Percentiles rank a stretch among this genome's conserved stretches.
phyloP scores from a whole-genome alignment of 345 rosid species.

The Gossypium arboreum region DNA sequence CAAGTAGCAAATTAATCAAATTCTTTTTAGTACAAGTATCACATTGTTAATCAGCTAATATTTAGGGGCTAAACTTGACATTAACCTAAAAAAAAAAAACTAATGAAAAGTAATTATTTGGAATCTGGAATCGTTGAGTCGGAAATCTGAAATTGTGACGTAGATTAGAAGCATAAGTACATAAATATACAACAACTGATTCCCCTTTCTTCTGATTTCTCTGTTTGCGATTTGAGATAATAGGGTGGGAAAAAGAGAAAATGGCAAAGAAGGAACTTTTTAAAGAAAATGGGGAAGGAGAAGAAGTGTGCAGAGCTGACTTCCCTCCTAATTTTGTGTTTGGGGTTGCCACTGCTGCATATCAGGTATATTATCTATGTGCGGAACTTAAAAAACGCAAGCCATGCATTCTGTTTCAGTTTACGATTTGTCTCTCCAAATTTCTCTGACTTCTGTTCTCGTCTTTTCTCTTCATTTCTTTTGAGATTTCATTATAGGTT shows the following conservation, averaged over 20 bases:
- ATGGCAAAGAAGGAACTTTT: conserved; percentile 37
- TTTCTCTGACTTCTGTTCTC: background rate
- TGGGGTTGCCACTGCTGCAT: conserved; percentile 64
- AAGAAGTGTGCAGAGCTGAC: conserved; percentile 29
- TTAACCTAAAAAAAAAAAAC: no score
- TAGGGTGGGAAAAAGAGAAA: background rate
- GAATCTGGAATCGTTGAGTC: no score
- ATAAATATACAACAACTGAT: background rate
- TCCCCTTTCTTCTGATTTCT: background rate
- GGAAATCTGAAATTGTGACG: background rate
- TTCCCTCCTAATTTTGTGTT: conserved; percentile 54
- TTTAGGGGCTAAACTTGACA: no score
- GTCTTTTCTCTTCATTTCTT: background rate
- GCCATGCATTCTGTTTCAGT: background rate
- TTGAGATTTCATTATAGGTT: background rate
- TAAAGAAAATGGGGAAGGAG: conserved; percentile 7
- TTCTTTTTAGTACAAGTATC: no score
- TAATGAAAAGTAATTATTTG: no score
- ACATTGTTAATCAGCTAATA: no score
- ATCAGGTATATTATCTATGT: conserved; percentile 32
- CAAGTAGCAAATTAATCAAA: no score
- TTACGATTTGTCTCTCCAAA: background rate
- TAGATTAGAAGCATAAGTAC: background rate
- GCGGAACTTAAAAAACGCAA: background rate
- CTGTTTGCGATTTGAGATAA: background rate